Evolutionary conservation across 345 rosid genomes (phyloP).

Genomic region (Toxicodendron radicans): DNA sequence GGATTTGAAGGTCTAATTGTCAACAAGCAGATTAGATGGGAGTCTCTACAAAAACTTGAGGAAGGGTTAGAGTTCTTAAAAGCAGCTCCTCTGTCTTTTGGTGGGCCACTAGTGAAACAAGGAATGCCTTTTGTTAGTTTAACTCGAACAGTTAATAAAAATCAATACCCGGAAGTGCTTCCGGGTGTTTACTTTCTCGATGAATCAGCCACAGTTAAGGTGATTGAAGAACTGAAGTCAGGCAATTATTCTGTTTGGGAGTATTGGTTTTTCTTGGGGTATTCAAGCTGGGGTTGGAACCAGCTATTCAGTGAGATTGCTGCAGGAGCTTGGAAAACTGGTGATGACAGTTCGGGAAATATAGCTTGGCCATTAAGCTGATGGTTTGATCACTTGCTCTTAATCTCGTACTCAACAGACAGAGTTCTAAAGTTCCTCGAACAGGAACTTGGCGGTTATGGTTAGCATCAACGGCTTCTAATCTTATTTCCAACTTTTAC

Average conservation of each 20-base stretch:
- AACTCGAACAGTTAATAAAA: slow-evolving; percentile 38
- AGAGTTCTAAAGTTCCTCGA: not conserved
- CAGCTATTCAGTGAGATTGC: slow-evolving; percentile 72
- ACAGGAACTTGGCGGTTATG: not conserved
- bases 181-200: slow-evolving; percentile 75
- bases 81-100: slow-evolving; percentile 63
- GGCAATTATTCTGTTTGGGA: slow-evolving; percentile 45
- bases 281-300: slow-evolving; percentile 75
- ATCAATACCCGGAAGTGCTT: slow-evolving; percentile 47
- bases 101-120: slow-evolving; percentile 69
- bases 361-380: slow-evolving; percentile 60
- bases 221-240: slow-evolving; percentile 48
- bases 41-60: slow-evolving; percentile 50
- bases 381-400: not conserved
- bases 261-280: slow-evolving; percentile 93
- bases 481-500: not conserved
- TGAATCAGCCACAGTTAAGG: slow-evolving; percentile 46
- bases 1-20: slow-evolving; percentile 82
- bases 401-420: not conserved
- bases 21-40: slow-evolving; percentile 80
- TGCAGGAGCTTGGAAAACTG: slow-evolving; percentile 70
- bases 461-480: not conserved
- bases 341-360: slow-evolving; percentile 24
- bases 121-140: slow-evolving; percentile 67
- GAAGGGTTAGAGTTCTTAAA: slow-evolving; percentile 55